phyloP scores from a whole-genome alignment of 2,329 filamentous ascomycete species.

The Rutstroemia sydowiana region DNA sequence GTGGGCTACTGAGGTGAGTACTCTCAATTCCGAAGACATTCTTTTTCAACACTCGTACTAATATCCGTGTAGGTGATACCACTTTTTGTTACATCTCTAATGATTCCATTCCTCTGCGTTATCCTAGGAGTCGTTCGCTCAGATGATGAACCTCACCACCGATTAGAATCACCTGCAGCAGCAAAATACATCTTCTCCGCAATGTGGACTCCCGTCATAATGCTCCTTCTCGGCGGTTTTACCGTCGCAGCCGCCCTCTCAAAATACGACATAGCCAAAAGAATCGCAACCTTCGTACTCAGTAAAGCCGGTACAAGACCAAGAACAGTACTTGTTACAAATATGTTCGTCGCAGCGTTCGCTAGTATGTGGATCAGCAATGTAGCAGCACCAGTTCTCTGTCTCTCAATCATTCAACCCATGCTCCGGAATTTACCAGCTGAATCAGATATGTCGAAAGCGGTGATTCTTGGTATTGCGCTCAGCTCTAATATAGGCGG shows the following conservation, averaged over 20 bases:
- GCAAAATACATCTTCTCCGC: constrained; percentile 81
- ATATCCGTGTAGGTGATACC: constrained; percentile 66
- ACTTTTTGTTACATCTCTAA: constrained; percentile 88
- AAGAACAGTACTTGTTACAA: constrained; percentile 82
- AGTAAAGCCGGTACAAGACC: constrained; percentile 94
- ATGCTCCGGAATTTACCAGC: constrained; percentile 88
- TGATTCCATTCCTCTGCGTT: constrained; percentile 90
- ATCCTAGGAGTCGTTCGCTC: constrained; percentile 76
- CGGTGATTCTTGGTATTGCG: constrained; percentile 89
- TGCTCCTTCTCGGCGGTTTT: constrained; percentile 93
- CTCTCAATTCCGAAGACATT: constrained; percentile 16
- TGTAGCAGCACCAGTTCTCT: constrained; percentile 91
- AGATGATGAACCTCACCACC: constrained; percentile 60
- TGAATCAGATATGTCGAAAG: constrained; percentile 89
- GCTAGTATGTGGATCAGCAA: constrained; percentile 99
- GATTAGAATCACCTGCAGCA: constrained; percentile 73
- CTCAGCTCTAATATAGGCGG: constrained; percentile 93
- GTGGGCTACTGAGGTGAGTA: constrained; percentile 85
- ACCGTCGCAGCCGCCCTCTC: constrained; percentile 91
- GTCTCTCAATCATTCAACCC: constrained; percentile 96
- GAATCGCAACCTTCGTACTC: constrained; percentile 90
- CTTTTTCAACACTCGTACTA: constrained; percentile 9
- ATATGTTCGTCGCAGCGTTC: constrained; percentile 97
- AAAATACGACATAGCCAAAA: constrained; percentile 96
- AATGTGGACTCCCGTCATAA: constrained; percentile 99